Evolutionary conservation across 1,284 basidiomycete species (phyloP), one percentile per base, ranked within the genome.

Genomic region (Rhodotorula mucilaginosa): DNA sequence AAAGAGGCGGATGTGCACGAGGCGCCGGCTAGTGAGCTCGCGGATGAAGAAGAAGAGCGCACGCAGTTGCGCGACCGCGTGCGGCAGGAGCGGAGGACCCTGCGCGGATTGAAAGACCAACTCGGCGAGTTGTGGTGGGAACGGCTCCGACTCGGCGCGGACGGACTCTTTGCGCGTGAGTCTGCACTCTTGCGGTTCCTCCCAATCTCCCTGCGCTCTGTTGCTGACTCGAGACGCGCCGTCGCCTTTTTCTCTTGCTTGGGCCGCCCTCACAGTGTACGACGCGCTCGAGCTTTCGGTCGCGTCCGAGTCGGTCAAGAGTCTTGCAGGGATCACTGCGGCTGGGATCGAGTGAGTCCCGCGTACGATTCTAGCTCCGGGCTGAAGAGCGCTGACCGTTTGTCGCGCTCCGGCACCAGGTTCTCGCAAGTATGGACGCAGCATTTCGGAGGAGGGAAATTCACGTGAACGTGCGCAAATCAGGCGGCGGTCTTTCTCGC

Each of bases 131-230:
- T 69, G 56, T 65, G 67, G 59, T 73, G 71, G 71, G 69, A 71
- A 47, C 39, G 62, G 39, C 29, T 66, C 21, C 64, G 58, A 31
- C 46, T 71, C 44, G 47, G 26, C 8, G 58, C 63, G 7, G 74
- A 75, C 26, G 74, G 51, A 8, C 8, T 73, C 10, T 75, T 75
- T 48, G 67, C 67, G 1, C 31, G 74, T 73, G 48, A 49, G 74
- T 65, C 31, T n/a, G n/a, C n/a, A n/a, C n/a, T n/a, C n/a, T n/a
- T n/a, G n/a, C n/a, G n/a, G n/a, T n/a, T n/a, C n/a, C n/a, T n/a
- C n/a, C n/a, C n/a, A n/a, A n/a, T n/a, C n/a, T n/a, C n/a, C n/a
- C n/a, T n/a, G n/a, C n/a, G 19, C 13, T 3, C 4, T 16, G 1
- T 16, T 13, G 18, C 13, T 12, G 1, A 12, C 47, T 1, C 1